Evolutionary conservation across 202 grass and related monocot genomes (phyloP).

Genomic region (Eragrostis tef): DNA sequence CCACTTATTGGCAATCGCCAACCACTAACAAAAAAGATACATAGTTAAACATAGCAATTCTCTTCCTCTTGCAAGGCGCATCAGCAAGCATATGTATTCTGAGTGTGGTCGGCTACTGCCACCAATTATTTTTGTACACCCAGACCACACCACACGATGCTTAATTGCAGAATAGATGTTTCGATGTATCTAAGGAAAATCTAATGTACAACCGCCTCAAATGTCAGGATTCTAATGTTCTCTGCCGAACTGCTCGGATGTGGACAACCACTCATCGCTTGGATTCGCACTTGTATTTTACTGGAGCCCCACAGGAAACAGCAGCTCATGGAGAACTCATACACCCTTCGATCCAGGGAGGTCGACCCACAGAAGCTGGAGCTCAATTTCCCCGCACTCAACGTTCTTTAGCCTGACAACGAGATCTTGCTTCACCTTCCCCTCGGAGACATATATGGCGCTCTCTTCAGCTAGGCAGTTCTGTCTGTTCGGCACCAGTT

Average conservation of each 20-base stretch:
- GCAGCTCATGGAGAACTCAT: constrained; percentile 1
- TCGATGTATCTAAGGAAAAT: not conserved
- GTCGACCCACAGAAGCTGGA: constrained; percentile 72
- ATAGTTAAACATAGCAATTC: not conserved
- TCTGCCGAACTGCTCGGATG: not conserved
- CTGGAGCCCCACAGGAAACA: not conserved
- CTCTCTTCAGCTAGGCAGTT: constrained; percentile 81
- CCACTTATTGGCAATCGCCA: not conserved
- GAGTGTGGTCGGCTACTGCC: not conserved
- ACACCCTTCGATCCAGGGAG: constrained; percentile 54
- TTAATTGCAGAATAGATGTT: not conserved
- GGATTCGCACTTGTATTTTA: not conserved
- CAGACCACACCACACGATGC: not conserved
- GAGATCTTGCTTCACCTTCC: constrained; percentile 69
- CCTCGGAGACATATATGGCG: constrained; percentile 54
- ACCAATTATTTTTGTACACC: not conserved
- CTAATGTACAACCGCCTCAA: not conserved
- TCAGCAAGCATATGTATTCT: not conserved
- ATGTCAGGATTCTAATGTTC: not conserved
- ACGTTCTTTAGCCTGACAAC: constrained; percentile 66
- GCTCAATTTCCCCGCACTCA: constrained; percentile 73
- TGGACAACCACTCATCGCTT: not conserved
- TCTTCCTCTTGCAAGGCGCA: not conserved
- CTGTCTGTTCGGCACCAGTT: constrained; percentile 58
- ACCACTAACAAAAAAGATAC: not conserved